These are phyloP conservation scores for Santalum album DNA, from an alignment of 164 flowering plant genomes.

Conservation along the genomic window DNA sequence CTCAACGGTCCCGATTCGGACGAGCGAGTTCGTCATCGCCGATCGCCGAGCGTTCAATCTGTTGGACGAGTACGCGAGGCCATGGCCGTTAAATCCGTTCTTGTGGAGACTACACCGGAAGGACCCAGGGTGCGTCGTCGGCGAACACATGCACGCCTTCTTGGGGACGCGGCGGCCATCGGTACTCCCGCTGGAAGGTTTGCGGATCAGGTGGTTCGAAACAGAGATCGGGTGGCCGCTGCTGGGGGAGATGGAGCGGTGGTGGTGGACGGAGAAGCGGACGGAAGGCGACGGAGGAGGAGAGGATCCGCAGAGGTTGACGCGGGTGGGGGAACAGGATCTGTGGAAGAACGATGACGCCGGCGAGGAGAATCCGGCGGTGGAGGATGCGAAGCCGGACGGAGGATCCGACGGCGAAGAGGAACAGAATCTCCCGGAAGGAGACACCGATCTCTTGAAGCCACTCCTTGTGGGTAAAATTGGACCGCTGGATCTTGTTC, in stretches of 20 bases:
- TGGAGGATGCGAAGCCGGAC: conserved; percentile 4
- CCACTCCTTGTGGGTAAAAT: not conserved
- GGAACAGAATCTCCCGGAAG: not conserved
- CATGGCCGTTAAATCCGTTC: no score
- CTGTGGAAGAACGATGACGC: not conserved
- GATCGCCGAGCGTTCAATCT: no score
- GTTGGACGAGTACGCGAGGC: no score
- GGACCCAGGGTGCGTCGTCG: not conserved
- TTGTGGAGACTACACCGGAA: not conserved
- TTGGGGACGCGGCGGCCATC: not conserved
- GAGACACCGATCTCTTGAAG: not conserved
- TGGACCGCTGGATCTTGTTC: not conserved
- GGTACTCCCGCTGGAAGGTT: not conserved
- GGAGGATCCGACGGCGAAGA: not conserved
- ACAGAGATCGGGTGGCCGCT: conserved; percentile 4
- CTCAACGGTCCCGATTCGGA: no score
- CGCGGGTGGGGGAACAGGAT: not conserved
- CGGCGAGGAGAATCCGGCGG: not conserved
- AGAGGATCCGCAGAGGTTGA: not conserved
- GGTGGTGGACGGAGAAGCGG: not conserved
- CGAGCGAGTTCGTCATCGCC: no score
- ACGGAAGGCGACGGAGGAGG: not conserved
- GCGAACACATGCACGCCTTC: not conserved
- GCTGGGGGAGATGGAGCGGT: conserved; percentile 2
- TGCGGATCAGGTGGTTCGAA: no score